These are phyloP conservation scores for Leucosporidium creatinivorum DNA, from an alignment of 768 basidiomycete species.

Conservation along the genomic window DNA sequence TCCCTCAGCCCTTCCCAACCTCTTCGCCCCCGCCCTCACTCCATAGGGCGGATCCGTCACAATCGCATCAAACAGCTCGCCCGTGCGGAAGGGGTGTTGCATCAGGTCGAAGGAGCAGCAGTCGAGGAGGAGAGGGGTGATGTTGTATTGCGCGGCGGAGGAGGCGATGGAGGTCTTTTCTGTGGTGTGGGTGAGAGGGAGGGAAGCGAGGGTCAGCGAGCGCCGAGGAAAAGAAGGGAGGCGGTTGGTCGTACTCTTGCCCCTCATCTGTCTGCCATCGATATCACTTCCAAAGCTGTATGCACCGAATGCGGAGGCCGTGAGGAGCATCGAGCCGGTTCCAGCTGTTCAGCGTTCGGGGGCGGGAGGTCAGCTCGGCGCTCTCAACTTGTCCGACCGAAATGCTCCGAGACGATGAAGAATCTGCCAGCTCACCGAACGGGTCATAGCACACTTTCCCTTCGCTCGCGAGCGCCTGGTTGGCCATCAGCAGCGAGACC, in stretches of 20 bases:
- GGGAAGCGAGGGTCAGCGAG: background rate
- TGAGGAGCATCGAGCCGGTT: constrained; percentile 46
- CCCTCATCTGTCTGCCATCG: constrained; percentile 93
- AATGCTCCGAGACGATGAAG: background rate
- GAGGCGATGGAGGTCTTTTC: constrained; percentile 12
- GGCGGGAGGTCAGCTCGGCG: background rate
- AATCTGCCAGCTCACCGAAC: constrained; percentile 53
- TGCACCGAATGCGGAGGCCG: constrained; percentile 80
- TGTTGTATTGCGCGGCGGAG: constrained; percentile 59
- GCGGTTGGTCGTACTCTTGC: constrained; percentile 56
- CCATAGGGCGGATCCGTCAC: constrained; percentile 69
- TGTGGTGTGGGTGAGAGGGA: background rate
- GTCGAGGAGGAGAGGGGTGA: constrained; percentile 65
- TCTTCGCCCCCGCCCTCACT: constrained; percentile 56
- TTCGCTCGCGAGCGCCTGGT: constrained; percentile 84
- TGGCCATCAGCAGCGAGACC: constrained; percentile 90
- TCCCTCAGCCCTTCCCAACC: constrained; percentile 39
- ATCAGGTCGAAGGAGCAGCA: constrained; percentile 91
- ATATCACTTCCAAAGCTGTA: constrained; percentile 87
- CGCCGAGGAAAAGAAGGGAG: background rate
- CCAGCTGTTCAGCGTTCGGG: constrained; percentile 43
- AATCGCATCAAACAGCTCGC: constrained; percentile 85
- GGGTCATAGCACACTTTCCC: constrained; percentile 92
- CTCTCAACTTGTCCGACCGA: background rate
- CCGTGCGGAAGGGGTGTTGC: constrained; percentile 71